A percentile compares a stretch with the other conserved stretches of the same genome.
Evolutionary conservation across 2,329 filamentous ascomycete genomes (phyloP).

Genomic region (Didymellaceae sp.): DNA sequence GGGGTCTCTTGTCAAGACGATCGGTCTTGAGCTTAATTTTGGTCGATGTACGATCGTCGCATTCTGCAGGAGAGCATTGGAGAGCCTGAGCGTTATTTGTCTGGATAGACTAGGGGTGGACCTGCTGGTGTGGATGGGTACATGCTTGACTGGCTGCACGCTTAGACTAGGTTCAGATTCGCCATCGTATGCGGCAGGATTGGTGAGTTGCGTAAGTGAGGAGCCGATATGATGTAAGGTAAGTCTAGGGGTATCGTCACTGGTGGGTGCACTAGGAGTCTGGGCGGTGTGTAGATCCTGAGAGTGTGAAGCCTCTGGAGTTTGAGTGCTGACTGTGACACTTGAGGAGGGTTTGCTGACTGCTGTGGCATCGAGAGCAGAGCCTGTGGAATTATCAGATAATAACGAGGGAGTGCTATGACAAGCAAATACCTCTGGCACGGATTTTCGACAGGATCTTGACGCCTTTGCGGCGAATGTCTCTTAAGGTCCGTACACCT

Average conservation of each 20-base stretch:
- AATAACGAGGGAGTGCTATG: no score
- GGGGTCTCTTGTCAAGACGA: constrained; percentile 22
- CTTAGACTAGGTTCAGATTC: constrained; percentile 41
- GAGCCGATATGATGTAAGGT: constrained; percentile 23
- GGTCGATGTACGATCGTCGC: constrained; percentile 43
- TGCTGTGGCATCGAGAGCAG: constrained; percentile 1
- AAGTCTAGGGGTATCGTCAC: constrained; percentile 17
- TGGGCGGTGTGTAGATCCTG: constrained; percentile 14
- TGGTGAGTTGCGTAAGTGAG: constrained; percentile 34
- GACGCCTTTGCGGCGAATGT: constrained; percentile 40
- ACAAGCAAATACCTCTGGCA: constrained; percentile 33
- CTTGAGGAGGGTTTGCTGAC: constrained; percentile 14
- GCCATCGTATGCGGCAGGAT: constrained; percentile 41
- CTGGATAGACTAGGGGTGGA: constrained; percentile 40
- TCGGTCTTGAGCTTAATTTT: constrained; percentile 38
- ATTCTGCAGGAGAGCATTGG: constrained; percentile 35
- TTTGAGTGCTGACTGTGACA: constrained; percentile 23
- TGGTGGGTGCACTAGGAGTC: constrained; percentile 23
- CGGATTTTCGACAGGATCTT: constrained; percentile 46
- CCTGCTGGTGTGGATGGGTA: constrained; percentile 30
- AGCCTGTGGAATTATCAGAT: constrained; percentile 1
- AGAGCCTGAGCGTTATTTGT: constrained; percentile 37
- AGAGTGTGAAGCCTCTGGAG: constrained; percentile 8
- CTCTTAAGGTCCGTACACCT: constrained; percentile 35
- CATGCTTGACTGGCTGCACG: constrained; percentile 15